A percentile compares a stretch with the other conserved stretches of the same genome.
phyloP scores from a whole-genome alignment of 768 basidiomycete species.

The Fibroporia radiculosa region DNA sequence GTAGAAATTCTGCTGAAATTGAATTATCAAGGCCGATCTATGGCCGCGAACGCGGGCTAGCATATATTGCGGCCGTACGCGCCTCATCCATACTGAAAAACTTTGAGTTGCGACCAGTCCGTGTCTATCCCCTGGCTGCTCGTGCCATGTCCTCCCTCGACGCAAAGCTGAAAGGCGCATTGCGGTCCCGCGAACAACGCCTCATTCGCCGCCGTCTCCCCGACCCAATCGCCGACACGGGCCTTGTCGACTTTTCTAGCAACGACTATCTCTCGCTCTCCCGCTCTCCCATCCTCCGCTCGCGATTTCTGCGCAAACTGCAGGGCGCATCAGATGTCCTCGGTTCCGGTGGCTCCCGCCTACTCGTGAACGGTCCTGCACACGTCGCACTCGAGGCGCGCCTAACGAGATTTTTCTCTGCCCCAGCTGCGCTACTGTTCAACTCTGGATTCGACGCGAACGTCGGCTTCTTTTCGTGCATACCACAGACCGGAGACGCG shows the following conservation, averaged over 20 bases:
- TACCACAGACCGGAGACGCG: constrained; percentile 73
- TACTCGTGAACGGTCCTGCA: constrained; percentile 69
- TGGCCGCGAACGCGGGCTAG: background rate
- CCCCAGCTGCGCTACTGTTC: constrained; percentile 55
- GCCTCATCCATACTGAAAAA: background rate
- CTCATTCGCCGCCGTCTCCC: constrained; percentile 66
- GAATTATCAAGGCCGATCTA: constrained; percentile 5
- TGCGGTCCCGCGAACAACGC: constrained; percentile 58
- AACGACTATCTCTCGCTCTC: constrained; percentile 92
- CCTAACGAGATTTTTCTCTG: constrained; percentile 53
- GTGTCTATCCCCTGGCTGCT: background rate
- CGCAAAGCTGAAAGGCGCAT: constrained; percentile 40
- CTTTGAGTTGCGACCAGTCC: background rate
- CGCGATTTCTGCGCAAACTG: constrained; percentile 50
- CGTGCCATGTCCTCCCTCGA: constrained; percentile 24
- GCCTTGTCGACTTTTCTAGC: constrained; percentile 65
- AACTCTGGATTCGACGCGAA: constrained; percentile 68
- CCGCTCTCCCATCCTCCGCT: constrained; percentile 45
- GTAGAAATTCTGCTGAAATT: background rate
- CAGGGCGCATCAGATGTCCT: constrained; percentile 47
- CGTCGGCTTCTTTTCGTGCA: constrained; percentile 71
- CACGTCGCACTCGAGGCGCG: constrained; percentile 71
- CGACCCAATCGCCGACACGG: constrained; percentile 35
- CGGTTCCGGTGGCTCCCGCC: constrained; percentile 82
- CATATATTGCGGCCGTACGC: background rate